These are phyloP conservation scores for Nicotiana knightiana DNA, from an alignment of 257 asterid species.

Conservation along the genomic window DNA sequence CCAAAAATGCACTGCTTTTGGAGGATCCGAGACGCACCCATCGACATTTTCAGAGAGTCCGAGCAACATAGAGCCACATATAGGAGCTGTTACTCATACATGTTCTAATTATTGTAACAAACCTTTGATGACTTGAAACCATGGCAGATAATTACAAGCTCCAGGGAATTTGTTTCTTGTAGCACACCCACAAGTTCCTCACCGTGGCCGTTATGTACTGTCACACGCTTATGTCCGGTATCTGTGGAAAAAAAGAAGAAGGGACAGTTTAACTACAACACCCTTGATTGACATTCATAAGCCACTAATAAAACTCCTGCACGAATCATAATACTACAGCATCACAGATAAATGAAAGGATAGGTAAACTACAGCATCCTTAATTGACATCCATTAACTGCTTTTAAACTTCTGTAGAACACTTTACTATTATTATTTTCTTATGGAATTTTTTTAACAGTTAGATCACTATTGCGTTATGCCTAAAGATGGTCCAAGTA, in stretches of 20 bases:
- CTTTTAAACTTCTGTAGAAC: not conserved
- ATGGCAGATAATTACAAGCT: conserved; percentile 79
- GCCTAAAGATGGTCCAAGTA: not conserved
- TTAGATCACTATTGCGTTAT: not conserved
- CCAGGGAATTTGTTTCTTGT: conserved; percentile 63
- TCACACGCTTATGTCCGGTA: conserved; percentile 37
- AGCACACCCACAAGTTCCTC: conserved; percentile 77
- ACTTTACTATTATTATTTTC: not conserved
- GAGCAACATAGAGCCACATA: not conserved
- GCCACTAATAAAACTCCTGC: not conserved
- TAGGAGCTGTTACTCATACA: not conserved
- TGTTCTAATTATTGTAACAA: not conserved
- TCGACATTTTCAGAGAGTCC: too few species aligned
- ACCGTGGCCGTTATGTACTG: conserved; percentile 47
- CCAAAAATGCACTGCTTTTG: too few species aligned
- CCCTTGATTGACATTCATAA: not conserved
- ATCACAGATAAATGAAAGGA: not conserved
- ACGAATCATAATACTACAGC: not conserved
- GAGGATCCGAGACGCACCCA: too few species aligned
- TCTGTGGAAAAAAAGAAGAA: conserved; percentile 21
- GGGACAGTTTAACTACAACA: not conserved
- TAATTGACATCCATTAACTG: not conserved
- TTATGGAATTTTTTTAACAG: not conserved
- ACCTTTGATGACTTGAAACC: conserved; percentile 94
- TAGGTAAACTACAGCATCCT: not conserved